phyloP scores from a whole-genome alignment of 108 stramenopile genomes.

The Conticribra guillardii region DNA sequence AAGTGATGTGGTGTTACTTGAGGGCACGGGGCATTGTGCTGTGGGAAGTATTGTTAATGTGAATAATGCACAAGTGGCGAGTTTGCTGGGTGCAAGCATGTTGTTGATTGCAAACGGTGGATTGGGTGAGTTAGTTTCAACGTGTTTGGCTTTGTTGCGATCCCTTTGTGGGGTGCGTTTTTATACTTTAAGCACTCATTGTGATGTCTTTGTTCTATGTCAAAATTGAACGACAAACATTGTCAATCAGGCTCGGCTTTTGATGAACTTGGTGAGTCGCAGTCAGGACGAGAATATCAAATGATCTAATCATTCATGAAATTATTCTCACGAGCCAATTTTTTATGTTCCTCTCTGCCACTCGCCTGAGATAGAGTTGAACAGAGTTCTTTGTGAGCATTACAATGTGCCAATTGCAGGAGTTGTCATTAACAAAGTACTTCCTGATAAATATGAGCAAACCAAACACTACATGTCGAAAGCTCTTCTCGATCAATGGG shows the following conservation, averaged over 20 bases:
- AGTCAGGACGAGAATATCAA: too few species aligned
- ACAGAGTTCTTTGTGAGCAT: constrained; percentile 85
- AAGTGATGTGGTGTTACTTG: constrained; percentile 80
- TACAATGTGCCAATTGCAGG: constrained; percentile 89
- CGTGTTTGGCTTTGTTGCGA: too few species aligned
- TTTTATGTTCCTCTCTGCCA: not conserved
- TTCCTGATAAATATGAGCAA: constrained; percentile 90
- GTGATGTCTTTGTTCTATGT: too few species aligned
- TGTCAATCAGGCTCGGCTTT: constrained; percentile 89
- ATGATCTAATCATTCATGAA: too few species aligned
- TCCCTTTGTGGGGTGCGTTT: too few species aligned
- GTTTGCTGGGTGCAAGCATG: constrained; percentile 88
- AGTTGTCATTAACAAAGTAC: constrained; percentile 96
- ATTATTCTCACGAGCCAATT: too few species aligned
- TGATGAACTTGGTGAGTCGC: constrained; percentile 87
- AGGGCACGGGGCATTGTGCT: constrained; percentile 98
- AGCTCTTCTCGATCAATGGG: constrained; percentile 82
- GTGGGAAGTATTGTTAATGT: constrained; percentile 95
- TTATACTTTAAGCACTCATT: too few species aligned
- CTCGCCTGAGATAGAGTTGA: constrained; percentile 61
- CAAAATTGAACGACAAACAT: too few species aligned
- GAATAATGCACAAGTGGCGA: constrained; percentile 95
- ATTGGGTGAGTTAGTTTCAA: constrained; percentile 53
- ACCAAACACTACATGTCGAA: constrained; percentile 82
- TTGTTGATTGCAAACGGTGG: constrained; percentile 94